Conservation (phyloP, 140 eudicot species). For the Oenanthe javanica region DNA sequence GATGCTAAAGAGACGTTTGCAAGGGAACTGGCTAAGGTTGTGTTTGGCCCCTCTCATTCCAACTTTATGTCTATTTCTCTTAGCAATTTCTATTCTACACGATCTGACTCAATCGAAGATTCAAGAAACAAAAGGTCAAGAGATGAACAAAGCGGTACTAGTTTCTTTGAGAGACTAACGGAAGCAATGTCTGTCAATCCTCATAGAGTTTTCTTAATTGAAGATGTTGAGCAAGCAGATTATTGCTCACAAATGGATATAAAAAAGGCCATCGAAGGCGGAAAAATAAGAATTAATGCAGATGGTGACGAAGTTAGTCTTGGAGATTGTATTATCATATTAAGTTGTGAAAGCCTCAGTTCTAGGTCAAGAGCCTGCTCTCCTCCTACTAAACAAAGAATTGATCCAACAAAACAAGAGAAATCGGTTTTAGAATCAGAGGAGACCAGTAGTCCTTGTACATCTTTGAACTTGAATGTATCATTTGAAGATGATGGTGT, state of each 20-base stretch:
- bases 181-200: slow-evolving; percentile 51
- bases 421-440: slow-evolving; percentile 9
- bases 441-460: slow-evolving; percentile 25
- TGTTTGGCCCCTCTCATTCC: slow-evolving; percentile 60
- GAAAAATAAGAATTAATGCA: slow-evolving; percentile 28
- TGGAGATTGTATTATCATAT: slow-evolving; percentile 60
- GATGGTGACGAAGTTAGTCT: slow-evolving; percentile 64
- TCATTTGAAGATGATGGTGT: slow-evolving; percentile 40
- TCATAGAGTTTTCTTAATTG: slow-evolving; percentile 78
- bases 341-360: slow-evolving; percentile 60
- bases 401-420: slow-evolving; percentile 16
- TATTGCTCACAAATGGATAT: slow-evolving; percentile 53
- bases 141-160: slow-evolving; percentile 59
- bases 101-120: slow-evolving; percentile 49
- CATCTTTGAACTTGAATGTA: slow-evolving; percentile 73
- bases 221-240: slow-evolving; percentile 70
- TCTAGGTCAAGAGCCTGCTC: slow-evolving; percentile 63
- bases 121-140: slow-evolving; percentile 57
- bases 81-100: slow-evolving; percentile 52
- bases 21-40: slow-evolving; percentile 57
- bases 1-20: slow-evolving; percentile 60
- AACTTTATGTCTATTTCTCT: slow-evolving; percentile 33
- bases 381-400: slow-evolving; percentile 42
- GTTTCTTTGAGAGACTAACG: slow-evolving; percentile 51
- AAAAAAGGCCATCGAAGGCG: slow-evolving; percentile 60